Evolutionary conservation across 345 rosid genomes (phyloP), one percentile per base, ranked within the genome.

Genomic region (Iberis pinnata): DNA sequence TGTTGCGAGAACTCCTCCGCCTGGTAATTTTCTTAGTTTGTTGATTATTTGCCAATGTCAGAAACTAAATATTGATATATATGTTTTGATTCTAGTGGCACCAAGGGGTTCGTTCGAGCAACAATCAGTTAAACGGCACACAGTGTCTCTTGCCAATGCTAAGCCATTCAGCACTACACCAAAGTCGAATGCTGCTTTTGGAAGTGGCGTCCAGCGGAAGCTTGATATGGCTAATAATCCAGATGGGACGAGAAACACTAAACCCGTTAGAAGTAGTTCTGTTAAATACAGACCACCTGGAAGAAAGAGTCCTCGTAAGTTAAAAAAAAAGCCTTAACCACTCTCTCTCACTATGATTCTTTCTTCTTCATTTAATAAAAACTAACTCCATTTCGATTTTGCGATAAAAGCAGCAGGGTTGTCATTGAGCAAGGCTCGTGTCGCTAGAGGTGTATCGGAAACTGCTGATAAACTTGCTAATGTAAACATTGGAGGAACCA

Each of bases 221-320:
- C 71, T 81, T 49, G 83, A 83, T 40, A 50, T 86, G 82, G 78
- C 64, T 60, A 76, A n/a, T n/a, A n/a, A 78, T 56, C 78, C 81
- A 82, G 82, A 72, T 70, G 75, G 76, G 20, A 66, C 65, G 24
- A 77, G 73, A 73, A 76, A 60, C 56, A 69, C 65, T n/a, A 83
- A 67, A 57, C 53, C 70, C 35, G 15, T 61, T 58, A 81, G 72
- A 70, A 64, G 64, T 58, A 64, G 64, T 58, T 50, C 70, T 58
- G 43, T 60, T 33, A 80, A 62, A 61, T 88, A 88, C 70, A 87
- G 64, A 43, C 86, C 86, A 29, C 94, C 83, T 0, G 93, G 84
- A 53, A 83, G 75, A 78, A 85, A 72, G 61, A 83, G 78, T 59
- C 82, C 86, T 64, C 42, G 98, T 92, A 80, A 80, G 95, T 69